Percentiles rank a stretch among this genome's conserved stretches.
Conservation (phyloP, 768 basidiomycete genomes). For the Leccinum longicurvipes region DNA sequence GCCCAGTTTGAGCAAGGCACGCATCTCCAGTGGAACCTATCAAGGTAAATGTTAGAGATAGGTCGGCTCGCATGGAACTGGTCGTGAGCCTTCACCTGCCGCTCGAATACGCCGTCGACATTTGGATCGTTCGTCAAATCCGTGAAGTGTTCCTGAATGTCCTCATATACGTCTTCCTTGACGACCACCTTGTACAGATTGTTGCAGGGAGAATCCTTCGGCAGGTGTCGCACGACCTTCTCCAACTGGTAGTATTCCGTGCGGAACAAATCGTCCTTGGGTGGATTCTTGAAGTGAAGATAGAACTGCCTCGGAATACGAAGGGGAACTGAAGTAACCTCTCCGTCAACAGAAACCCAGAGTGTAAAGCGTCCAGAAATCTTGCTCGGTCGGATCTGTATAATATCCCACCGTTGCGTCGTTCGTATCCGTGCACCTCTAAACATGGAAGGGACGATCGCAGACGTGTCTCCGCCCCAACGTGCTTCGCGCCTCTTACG, state of each 20-base stretch:
- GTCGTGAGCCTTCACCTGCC: slow-evolving; percentile 56
- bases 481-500: slow-evolving; percentile 51
- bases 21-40: slow-evolving; percentile 79
- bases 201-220: slow-evolving; percentile 69
- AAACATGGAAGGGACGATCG: slow-evolving; percentile 72
- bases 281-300: slow-evolving; percentile 76
- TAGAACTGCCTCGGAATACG: slow-evolving; percentile 92
- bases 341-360: slow-evolving; percentile 82
- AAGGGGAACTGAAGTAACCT: slow-evolving; percentile 75
- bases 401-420: slow-evolving; percentile 82
- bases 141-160: slow-evolving; percentile 87
- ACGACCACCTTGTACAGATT: slow-evolving; percentile 84
- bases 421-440: slow-evolving; percentile 54
- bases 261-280: slow-evolving; percentile 64
- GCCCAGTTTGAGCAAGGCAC: slow-evolving; percentile 80
- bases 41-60: background rate
- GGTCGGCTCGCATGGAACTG: background rate
- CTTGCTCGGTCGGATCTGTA: slow-evolving; percentile 81
- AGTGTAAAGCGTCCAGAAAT: slow-evolving; percentile 79
- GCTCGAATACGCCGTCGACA: slow-evolving; percentile 92
- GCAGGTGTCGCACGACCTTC: slow-evolving; percentile 73
- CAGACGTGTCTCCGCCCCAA: slow-evolving; percentile 38
- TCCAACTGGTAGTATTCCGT: slow-evolving; percentile 67
- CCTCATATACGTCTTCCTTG: slow-evolving; percentile 77
- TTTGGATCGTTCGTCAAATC: slow-evolving; percentile 91